These are phyloP conservation scores for Plantago elongata DNA, from an alignment of 257 asterid genomes.

Conservation along the genomic window DNA sequence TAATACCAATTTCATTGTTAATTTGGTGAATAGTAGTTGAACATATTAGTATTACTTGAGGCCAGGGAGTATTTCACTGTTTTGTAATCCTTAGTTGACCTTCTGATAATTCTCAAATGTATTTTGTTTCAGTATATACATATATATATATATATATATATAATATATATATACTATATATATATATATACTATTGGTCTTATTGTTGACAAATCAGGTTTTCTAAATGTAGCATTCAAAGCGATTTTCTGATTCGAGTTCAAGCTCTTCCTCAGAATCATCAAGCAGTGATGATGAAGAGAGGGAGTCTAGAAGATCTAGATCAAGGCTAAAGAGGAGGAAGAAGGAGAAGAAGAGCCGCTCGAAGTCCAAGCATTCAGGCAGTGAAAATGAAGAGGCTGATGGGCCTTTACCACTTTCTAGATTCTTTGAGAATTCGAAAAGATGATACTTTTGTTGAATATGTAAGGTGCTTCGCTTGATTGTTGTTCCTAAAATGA, in stretches of 20 bases:
- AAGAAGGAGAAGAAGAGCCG: conserved; percentile 63
- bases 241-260: conserved; percentile 57
- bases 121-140: conserved; percentile 3
- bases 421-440: conserved; percentile 66
- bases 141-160: too few species aligned
- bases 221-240: conserved; percentile 47
- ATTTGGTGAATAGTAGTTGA: too few species aligned
- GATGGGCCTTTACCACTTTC: conserved; percentile 90
- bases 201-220: neutral
- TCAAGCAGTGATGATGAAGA: conserved; percentile 75
- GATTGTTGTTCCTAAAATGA: too few species aligned
- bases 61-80: too few species aligned
- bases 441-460: conserved; percentile 32
- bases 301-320: conserved; percentile 59
- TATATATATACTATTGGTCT: too few species aligned
- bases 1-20: too few species aligned
- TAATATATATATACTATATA: too few species aligned
- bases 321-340: conserved; percentile 53
- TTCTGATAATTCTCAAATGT: neutral
- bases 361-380: conserved; percentile 51
- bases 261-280: conserved; percentile 62
- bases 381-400: conserved; percentile 37
- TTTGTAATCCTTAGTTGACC: too few species aligned
- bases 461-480: neutral
- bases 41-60: too few species aligned